A percentile compares a stretch with the other conserved stretches of the same genome.
Conservation (phyloP, 768 basidiomycete genomes). For the Roridomyces roridus region DNA sequence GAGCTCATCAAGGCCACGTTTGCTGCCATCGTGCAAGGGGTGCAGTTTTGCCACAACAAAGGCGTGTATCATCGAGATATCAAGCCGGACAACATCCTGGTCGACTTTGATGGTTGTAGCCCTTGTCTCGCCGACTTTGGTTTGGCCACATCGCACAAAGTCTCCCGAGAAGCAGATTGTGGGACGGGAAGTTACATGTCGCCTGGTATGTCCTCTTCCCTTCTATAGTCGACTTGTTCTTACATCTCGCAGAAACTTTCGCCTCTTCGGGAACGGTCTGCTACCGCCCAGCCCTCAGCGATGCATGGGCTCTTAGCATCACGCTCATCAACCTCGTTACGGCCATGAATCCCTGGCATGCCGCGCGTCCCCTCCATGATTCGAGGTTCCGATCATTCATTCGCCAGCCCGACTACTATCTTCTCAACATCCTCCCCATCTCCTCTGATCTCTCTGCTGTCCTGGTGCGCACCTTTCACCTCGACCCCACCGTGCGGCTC, state of each 20-base stretch:
- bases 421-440: background rate
- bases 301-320: conserved; percentile 47
- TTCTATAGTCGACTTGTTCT: background rate
- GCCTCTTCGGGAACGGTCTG: background rate
- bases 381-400: background rate
- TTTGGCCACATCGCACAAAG: conserved; percentile 30
- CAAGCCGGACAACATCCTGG: conserved; percentile 53
- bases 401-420: background rate
- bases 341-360: conserved; percentile 59
- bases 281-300: conserved; percentile 36
- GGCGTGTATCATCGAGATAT: conserved; percentile 52
- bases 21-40: conserved; percentile 58
- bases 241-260: conserved; percentile 16
- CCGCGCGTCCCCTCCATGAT: conserved; percentile 32
- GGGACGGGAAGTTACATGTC: conserved; percentile 46
- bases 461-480: background rate
- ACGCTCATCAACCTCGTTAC: conserved; percentile 62
- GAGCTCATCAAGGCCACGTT: conserved; percentile 56
- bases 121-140: conserved; percentile 65
- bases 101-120: conserved; percentile 43
- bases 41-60: conserved; percentile 56
- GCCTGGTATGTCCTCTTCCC: conserved; percentile 17
- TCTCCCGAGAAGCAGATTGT: conserved; percentile 32
- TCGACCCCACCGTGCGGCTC: background rate
- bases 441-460: background rate